These are phyloP conservation scores for Diutina sp. DNA, from an alignment of 1,139 yeast genomes.

Conservation along the genomic window DNA sequence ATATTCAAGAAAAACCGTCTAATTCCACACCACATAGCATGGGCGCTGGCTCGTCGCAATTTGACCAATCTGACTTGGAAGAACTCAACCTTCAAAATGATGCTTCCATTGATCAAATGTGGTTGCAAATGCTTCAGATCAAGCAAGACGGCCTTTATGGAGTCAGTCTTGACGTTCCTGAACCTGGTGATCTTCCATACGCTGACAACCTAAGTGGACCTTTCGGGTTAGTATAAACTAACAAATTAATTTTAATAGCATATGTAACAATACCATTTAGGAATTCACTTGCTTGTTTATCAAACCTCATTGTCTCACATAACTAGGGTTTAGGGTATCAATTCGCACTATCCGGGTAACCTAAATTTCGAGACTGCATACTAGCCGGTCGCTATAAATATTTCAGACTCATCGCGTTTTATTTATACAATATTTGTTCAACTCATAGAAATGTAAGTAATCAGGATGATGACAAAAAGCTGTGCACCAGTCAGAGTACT, in stretches of 20 bases:
- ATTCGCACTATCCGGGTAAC: neutral
- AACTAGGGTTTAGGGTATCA: neutral
- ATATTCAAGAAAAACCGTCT: conserved; percentile 5
- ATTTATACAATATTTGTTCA: neutral
- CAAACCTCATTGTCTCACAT: neutral
- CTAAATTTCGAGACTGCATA: neutral
- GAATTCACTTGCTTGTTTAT: neutral
- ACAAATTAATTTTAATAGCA: neutral
- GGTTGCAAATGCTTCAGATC: conserved; percentile 25
- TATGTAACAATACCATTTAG: neutral
- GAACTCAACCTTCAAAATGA: neutral
- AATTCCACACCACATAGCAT: conserved; percentile 8
- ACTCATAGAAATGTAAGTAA: neutral
- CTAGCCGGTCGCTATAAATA: neutral
- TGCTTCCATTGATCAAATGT: conserved; percentile 19
- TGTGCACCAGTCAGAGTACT: conserved; percentile 3
- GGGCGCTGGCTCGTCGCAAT: conserved; percentile 14
- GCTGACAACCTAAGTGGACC: neutral
- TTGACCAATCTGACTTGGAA: neutral
- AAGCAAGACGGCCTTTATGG: conserved; percentile 12
- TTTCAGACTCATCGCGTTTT: neutral
- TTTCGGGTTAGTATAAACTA: neutral
- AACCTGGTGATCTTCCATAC: neutral
- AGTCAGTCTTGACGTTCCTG: neutral
- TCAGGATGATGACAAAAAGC: conserved; percentile 3